These are phyloP conservation scores for Cladosporium sphaerospermum DNA, from an alignment of 2,329 filamentous ascomycete genomes.

Conservation along the genomic window DNA sequence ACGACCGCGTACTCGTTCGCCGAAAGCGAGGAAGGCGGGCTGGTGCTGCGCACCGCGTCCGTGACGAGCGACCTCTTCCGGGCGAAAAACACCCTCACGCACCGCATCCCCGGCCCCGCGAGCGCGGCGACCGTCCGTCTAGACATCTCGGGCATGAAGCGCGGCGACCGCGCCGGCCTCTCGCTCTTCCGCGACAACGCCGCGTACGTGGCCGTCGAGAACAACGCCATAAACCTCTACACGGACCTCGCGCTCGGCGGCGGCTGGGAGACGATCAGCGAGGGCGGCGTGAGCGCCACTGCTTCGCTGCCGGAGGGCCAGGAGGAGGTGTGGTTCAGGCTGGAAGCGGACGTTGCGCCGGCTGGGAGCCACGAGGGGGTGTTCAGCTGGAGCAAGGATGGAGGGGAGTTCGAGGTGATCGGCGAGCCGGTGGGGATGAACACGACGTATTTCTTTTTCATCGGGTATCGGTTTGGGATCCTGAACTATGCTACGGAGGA, in stretches of 20 bases:
- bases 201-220: conserved; percentile 48
- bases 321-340: conserved; percentile 29
- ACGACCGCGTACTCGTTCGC: conserved; percentile 38
- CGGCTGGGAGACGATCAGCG: conserved; percentile 29
- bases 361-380: conserved; percentile 24
- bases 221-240: conserved; percentile 32
- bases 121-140: conserved; percentile 46
- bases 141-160: conserved; percentile 43
- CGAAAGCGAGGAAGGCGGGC: conserved; percentile 32
- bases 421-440: conserved; percentile 29
- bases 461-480: conserved; percentile 34
- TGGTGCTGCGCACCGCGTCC: conserved; percentile 45
- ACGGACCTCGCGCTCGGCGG: conserved; percentile 33
- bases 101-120: conserved; percentile 36
- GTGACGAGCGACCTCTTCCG: conserved; percentile 47
- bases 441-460: conserved; percentile 35
- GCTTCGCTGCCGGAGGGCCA: conserved; percentile 12
- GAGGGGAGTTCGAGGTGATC: conserved; percentile 27
- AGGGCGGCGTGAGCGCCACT: conserved; percentile 25
- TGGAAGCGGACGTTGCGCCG: conserved; percentile 33
- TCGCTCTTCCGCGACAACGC: conserved; percentile 49
- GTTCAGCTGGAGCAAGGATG: conserved; percentile 35
- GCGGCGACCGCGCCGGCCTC: conserved; percentile 49
- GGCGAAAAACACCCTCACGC: conserved; percentile 39
- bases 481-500: conserved; percentile 35